phyloP scores from a whole-genome alignment of 2,329 filamentous ascomycete genomes.

The Rugonectria rugulosa region DNA sequence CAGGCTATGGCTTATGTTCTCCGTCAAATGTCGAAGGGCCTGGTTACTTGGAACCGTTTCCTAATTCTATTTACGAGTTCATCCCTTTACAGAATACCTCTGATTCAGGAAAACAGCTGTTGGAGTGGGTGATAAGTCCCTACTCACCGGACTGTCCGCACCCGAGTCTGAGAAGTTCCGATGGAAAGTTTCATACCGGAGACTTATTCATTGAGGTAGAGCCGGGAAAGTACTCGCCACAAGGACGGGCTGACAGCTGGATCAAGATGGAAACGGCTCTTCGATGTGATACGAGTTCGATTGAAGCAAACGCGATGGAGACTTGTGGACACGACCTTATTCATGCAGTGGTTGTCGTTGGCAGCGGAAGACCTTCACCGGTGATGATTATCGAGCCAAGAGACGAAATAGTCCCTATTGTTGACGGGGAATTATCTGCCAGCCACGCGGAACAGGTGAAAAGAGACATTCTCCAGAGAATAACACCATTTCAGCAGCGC shows the following conservation, averaged over 20 bases:
- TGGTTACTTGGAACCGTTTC: not conserved
- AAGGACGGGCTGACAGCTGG: constrained; percentile 35
- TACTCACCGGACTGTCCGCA: constrained; percentile 27
- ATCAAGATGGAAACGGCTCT: constrained; percentile 35
- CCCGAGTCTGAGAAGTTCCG: constrained; percentile 3
- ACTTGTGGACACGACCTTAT: constrained; percentile 30
- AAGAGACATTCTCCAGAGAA: constrained; percentile 23
- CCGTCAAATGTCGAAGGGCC: not conserved
- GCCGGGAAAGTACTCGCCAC: constrained; percentile 26
- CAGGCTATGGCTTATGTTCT: constrained; percentile 9
- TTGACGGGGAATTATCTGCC: not conserved
- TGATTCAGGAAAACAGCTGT: not conserved
- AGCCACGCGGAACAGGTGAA: not conserved
- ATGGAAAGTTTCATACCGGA: constrained; percentile 36
- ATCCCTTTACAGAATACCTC: constrained; percentile 1
- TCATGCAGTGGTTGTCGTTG: constrained; percentile 25
- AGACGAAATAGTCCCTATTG: not conserved
- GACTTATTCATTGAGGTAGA: constrained; percentile 34
- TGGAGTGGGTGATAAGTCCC: constrained; percentile 22
- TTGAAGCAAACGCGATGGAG: constrained; percentile 29
- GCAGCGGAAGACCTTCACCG: constrained; percentile 28
- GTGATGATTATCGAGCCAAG: constrained; percentile 28
- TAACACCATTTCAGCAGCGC: constrained; percentile 30
- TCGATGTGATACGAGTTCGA: constrained; percentile 30
- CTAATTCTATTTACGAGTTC: constrained; percentile 11